Evolutionary conservation across 2,329 filamentous ascomycete species (phyloP).

Genomic region (Escovopsis sp.): DNA sequence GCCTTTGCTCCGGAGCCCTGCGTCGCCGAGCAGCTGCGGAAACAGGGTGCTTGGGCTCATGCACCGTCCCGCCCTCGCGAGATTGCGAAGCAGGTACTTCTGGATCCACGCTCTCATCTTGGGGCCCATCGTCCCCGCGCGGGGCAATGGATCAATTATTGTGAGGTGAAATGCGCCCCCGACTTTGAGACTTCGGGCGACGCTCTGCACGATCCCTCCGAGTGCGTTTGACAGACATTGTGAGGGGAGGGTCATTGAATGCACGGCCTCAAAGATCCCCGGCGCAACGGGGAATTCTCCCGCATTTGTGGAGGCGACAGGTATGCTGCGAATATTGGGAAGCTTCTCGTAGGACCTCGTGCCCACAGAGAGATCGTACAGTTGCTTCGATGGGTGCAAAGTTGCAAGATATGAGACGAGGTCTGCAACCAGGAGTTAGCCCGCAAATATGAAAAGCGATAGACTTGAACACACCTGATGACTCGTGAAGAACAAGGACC

Average conservation of each 20-base stretch:
- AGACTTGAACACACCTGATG: constrained; percentile 23
- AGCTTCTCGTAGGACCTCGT: constrained; percentile 23
- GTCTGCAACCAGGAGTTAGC: constrained; percentile 17
- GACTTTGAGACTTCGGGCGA: constrained; percentile 38
- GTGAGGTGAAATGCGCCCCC: constrained; percentile 42
- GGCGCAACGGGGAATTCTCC: constrained; percentile 23
- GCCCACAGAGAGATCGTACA: constrained; percentile 30
- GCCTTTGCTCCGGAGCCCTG: constrained; percentile 31
- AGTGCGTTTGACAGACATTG: constrained; percentile 41
- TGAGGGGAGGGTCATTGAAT: constrained; percentile 40
- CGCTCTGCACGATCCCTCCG: constrained; percentile 37
- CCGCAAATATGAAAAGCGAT: neutral
- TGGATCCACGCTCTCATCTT: constrained; percentile 46
- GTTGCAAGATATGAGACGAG: constrained; percentile 35
- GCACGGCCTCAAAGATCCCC: constrained; percentile 31
- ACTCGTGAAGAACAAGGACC: constrained; percentile 35
- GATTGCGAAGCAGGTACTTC: constrained; percentile 40
- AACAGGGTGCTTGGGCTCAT: constrained; percentile 43
- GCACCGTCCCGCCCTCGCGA: constrained; percentile 44
- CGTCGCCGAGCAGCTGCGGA: constrained; percentile 42
- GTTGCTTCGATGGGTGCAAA: constrained; percentile 21
- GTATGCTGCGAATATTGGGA: constrained; percentile 24
- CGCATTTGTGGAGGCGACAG: constrained; percentile 22
- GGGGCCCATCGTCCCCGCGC: constrained; percentile 39
- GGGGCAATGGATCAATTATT: constrained; percentile 47